These are phyloP conservation scores for Claviceps sp. DNA, from an alignment of 2,329 filamentous ascomycete species.

Conservation along the genomic window DNA sequence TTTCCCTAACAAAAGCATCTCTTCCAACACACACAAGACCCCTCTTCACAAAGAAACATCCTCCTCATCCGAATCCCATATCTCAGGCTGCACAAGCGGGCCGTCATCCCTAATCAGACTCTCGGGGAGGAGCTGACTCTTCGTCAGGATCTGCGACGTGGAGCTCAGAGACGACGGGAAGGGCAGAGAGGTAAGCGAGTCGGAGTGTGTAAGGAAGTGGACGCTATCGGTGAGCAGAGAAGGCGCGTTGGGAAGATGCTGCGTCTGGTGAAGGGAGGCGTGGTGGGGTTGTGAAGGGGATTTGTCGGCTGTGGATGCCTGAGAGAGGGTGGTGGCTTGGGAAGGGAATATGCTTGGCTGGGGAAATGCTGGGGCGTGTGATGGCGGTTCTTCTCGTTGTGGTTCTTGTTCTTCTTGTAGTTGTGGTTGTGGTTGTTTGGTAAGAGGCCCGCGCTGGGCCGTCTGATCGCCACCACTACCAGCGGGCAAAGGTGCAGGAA, in stretches of 20 bases:
- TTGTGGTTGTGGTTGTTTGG: not conserved
- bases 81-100: conserved; percentile 16
- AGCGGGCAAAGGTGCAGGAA: conserved; percentile 20
- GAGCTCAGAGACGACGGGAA: conserved; percentile 9
- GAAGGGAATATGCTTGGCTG: conserved; percentile 13
- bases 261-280: not conserved
- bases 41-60: conserved; percentile 9
- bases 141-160: conserved; percentile 34
- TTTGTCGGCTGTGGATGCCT: conserved; percentile 20
- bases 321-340: conserved; percentile 25
- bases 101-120: conserved; percentile 26
- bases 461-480: not conserved
- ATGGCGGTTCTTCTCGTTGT: too few relatives aligned
- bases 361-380: not conserved
- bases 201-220: conserved; percentile 13
- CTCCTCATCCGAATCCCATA: conserved; percentile 25
- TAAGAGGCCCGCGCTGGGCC: not conserved
- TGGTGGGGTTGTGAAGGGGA: conserved; percentile 1
- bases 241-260: not conserved
- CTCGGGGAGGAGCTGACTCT: conserved; percentile 40
- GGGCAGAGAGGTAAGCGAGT: conserved; percentile 7
- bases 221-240: conserved; percentile 5
- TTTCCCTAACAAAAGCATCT: too few relatives aligned
- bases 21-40: too few relatives aligned
- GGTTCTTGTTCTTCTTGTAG: not conserved